Evolutionary conservation across 164 flowering plant genomes (phyloP).

Genomic region (Macadamia integrifolia): DNA sequence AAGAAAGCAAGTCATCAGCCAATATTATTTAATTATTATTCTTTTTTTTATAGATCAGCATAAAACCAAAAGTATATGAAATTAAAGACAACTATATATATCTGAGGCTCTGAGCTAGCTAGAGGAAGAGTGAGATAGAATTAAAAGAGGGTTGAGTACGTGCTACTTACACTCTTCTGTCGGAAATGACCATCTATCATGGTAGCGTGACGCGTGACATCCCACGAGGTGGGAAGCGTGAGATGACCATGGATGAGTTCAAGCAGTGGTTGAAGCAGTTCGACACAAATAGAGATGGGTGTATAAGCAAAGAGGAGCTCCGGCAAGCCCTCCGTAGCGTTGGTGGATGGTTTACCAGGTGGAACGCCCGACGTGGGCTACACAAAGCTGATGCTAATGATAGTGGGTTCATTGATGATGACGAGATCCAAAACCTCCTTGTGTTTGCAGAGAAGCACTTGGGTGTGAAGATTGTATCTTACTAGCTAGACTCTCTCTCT

Average conservation of each 20-base stretch:
- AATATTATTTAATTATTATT: no score
- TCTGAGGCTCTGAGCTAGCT: no score
- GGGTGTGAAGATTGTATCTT: constrained; percentile 10
- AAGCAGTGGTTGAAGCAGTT: constrained; percentile 20
- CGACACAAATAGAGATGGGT: constrained; percentile 17
- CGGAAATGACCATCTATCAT: no score
- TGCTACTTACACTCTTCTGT: no score
- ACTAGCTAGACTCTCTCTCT: neutral
- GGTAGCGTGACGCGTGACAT: neutral
- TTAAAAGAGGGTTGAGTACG: no score
- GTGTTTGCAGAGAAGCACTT: constrained; percentile 9
- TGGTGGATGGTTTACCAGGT: constrained; percentile 10
- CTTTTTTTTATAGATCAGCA: no score
- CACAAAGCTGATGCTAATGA: constrained; percentile 13
- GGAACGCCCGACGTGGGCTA: constrained; percentile 6
- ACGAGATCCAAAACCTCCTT: constrained; percentile 15
- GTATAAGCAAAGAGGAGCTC: constrained; percentile 23
- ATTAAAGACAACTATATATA: no score
- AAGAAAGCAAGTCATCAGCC: no score
- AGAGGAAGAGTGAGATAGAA: no score
- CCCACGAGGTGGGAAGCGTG: neutral
- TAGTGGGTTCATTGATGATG: constrained; percentile 15
- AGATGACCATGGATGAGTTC: constrained; percentile 22
- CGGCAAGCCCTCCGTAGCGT: constrained; percentile 10
- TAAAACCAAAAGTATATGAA: no score